phyloP scores from a whole-genome alignment of 2,329 filamentous ascomycete genomes.

The Clonostachys chloroleuca region DNA sequence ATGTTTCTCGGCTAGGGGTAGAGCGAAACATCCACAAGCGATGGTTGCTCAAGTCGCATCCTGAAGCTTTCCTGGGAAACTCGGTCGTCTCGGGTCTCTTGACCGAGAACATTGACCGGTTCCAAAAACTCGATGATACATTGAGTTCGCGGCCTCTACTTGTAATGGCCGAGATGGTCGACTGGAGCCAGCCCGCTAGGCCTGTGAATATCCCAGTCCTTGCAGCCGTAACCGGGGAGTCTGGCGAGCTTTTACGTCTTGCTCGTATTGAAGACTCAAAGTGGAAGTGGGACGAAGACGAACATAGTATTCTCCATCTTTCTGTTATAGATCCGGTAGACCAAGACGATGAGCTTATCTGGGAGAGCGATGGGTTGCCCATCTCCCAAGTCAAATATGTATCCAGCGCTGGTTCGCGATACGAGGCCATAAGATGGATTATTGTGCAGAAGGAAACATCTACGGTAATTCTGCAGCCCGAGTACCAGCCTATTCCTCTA shows the following conservation, averaged over 20 bases:
- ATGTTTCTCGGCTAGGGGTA: constrained; percentile 17
- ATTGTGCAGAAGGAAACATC: constrained; percentile 47
- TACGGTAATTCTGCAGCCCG: constrained; percentile 47
- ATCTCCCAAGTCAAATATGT: constrained; percentile 46
- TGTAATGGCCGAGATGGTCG: constrained; percentile 49
- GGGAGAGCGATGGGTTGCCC: constrained; percentile 46
- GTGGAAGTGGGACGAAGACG: constrained; percentile 48
- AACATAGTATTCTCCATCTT: constrained; percentile 40
- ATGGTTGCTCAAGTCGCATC: constrained; percentile 47
- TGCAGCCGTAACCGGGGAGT: constrained; percentile 49
- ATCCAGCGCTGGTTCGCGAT: constrained; percentile 16
- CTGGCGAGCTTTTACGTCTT: constrained; percentile 54
- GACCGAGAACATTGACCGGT: constrained; percentile 26
- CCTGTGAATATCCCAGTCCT: constrained; percentile 25
- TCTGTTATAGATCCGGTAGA: constrained; percentile 32
- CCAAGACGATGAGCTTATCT: constrained; percentile 43
- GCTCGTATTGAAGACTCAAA: constrained; percentile 41
- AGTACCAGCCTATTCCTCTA: constrained; percentile 28
- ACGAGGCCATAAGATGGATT: constrained; percentile 40
- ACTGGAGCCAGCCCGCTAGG: constrained; percentile 23
- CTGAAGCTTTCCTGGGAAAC: constrained; percentile 40
- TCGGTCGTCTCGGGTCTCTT: constrained; percentile 21
- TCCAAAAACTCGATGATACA: constrained; percentile 16
- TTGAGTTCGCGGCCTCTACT: constrained; percentile 31
- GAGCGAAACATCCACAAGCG: constrained; percentile 29